These are phyloP conservation scores for Zea mays DNA, from an alignment of 176 grass and related monocot genomes.

Conservation along the genomic window Zm-B73-REFERENCE-NAM-5.0 NC_050103.1:165610001-165610500, in stretches of 20 bases:
- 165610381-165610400: slow-evolving; percentile 17
- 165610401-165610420: too few species aligned
- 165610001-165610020: slow-evolving; percentile 44
- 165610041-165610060: not conserved
- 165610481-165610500: too few species aligned
- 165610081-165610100: slow-evolving; percentile 20
- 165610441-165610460: too few species aligned
- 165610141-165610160: slow-evolving; percentile 16
- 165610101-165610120: slow-evolving; percentile 4
- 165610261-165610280: slow-evolving; percentile 30
- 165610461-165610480: too few species aligned
- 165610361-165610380: not conserved
- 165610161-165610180: slow-evolving; percentile 25
- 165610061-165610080: slow-evolving; percentile 25
- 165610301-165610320: slow-evolving; percentile 52
- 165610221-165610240: slow-evolving; percentile 36
- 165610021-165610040: slow-evolving; percentile 28
- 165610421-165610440: too few species aligned
- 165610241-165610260: not conserved
- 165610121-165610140: slow-evolving; percentile 32
- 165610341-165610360: slow-evolving; percentile 21
- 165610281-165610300: slow-evolving; percentile 49
- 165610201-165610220: not conserved
- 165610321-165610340: slow-evolving; percentile 52
- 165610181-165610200: slow-evolving; percentile 26